A percentile compares a stretch with the other conserved stretches of the same genome.
Evolutionary conservation across 2,329 filamentous ascomycete species (phyloP).

Genomic region (Colletotrichum sublineola): DNA sequence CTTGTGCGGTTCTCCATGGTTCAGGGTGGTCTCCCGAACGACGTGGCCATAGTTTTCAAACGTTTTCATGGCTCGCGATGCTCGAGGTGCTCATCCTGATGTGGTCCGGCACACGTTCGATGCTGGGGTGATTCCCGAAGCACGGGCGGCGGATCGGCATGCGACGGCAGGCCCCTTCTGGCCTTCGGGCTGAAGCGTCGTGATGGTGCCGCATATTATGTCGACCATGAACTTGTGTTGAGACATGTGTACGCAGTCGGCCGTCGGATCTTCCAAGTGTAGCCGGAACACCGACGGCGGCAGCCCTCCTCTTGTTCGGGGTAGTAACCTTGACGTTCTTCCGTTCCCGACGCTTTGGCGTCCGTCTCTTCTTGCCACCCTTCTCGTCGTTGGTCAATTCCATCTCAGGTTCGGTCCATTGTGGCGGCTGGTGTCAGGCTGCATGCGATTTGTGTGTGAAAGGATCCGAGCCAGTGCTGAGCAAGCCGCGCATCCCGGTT

Average conservation of each 20-base stretch:
- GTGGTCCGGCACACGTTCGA: not conserved
- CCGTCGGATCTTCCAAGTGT: not conserved
- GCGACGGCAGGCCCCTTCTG: not conserved
- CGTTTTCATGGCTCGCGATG: not conserved
- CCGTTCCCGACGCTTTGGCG: not conserved
- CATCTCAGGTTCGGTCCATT: too few species aligned
- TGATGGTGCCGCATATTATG: not conserved
- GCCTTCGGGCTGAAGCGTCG: not conserved
- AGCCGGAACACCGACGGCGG: not conserved
- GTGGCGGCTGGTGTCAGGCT: not conserved
- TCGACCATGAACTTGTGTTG: not conserved
- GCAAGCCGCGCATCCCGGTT: not conserved
- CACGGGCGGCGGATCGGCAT: not conserved
- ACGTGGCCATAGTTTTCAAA: too few species aligned
- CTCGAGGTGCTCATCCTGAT: not conserved
- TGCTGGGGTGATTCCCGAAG: not conserved
- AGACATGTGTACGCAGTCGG: not conserved
- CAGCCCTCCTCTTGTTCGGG: not conserved
- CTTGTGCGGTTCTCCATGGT: too few species aligned
- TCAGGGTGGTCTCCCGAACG: too few species aligned
- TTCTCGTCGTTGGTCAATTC: not conserved
- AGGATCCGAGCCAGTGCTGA: not conserved
- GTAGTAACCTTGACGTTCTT: not conserved
- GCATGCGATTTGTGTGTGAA: not conserved
- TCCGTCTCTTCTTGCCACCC: not conserved